Evolutionary conservation across 805 yeast genomes (phyloP).

Genomic region (Saccharomyces paradoxus): DNA sequence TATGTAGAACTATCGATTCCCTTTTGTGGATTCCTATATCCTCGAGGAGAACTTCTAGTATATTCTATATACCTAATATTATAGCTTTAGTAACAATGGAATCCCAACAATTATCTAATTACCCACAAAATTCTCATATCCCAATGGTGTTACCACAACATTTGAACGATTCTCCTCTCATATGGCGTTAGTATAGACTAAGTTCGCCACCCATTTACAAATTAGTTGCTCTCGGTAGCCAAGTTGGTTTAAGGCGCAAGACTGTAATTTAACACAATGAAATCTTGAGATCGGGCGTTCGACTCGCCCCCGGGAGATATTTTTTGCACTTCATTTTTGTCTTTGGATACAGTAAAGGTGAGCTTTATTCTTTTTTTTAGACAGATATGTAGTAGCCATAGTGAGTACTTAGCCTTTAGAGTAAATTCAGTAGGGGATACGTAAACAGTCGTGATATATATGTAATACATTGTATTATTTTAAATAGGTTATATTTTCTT

Average conservation of each 20-base stretch:
- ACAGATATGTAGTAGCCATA: neutral
- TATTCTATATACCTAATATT: too few relatives aligned
- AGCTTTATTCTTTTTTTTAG: neutral
- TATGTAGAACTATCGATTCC: too few relatives aligned
- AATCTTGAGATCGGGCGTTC: constrained; percentile 2
- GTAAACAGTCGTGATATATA: neutral
- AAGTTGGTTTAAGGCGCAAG: neutral
- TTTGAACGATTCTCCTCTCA: too few relatives aligned
- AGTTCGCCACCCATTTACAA: too few relatives aligned
- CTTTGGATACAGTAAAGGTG: neutral
- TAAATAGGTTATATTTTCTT: neutral
- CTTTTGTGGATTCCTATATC: too few relatives aligned
- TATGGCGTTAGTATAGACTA: too few relatives aligned
- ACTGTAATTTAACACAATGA: neutral
- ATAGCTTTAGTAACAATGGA: too few relatives aligned
- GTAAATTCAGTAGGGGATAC: neutral
- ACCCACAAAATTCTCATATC: too few relatives aligned
- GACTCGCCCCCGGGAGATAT: constrained; percentile 8
- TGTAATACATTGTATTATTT: neutral
- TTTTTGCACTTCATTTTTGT: neutral
- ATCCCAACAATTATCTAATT: too few relatives aligned
- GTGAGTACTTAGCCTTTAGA: neutral
- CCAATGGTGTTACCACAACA: too few relatives aligned
- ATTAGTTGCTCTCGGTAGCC: neutral
- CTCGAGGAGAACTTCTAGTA: too few relatives aligned